Conservation (phyloP, 495 filamentous ascomycete species). For the Daldinia caldariorum region DNA sequence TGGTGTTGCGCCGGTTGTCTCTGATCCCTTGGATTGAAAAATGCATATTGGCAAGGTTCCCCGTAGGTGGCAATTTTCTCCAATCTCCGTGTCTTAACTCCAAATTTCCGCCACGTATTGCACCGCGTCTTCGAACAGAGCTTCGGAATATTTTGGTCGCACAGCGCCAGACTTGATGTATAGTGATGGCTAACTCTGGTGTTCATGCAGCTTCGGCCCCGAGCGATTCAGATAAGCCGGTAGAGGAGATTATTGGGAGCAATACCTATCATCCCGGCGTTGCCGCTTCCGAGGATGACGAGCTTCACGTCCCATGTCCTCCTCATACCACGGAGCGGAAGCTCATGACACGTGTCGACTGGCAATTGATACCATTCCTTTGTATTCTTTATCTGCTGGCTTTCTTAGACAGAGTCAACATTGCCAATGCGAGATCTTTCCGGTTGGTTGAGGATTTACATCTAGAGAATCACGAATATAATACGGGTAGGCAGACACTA, state of each 20-base stretch:
- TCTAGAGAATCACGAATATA: conserved; percentile 71
- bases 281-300: conserved; percentile 50
- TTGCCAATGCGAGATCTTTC: conserved; percentile 71
- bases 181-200: conserved; percentile 24
- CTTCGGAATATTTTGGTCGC: not conserved
- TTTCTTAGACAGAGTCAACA: conserved; percentile 84
- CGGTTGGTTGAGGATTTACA: conserved; percentile 71
- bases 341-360: conserved; percentile 80
- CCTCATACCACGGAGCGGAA: conserved; percentile 75
- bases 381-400: conserved; percentile 86
- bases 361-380: conserved; percentile 81
- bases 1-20: not conserved
- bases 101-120: conserved; percentile 17
- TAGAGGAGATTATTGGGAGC: conserved; percentile 24
- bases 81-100: not conserved
- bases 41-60: conserved; percentile 33
- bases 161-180: not conserved
- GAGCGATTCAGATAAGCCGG: conserved; percentile 43
- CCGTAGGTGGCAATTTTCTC: conserved; percentile 24
- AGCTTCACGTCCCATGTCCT: conserved; percentile 58
- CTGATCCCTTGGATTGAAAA: conserved; percentile 20
- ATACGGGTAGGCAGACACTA: conserved; percentile 56
- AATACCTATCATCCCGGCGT: conserved; percentile 43
- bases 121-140: conserved; percentile 7
- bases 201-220: conserved; percentile 14